phyloP scores from a whole-genome alignment of 1,284 basidiomycete genomes.

The Sanghuangporus weigelae region DNA sequence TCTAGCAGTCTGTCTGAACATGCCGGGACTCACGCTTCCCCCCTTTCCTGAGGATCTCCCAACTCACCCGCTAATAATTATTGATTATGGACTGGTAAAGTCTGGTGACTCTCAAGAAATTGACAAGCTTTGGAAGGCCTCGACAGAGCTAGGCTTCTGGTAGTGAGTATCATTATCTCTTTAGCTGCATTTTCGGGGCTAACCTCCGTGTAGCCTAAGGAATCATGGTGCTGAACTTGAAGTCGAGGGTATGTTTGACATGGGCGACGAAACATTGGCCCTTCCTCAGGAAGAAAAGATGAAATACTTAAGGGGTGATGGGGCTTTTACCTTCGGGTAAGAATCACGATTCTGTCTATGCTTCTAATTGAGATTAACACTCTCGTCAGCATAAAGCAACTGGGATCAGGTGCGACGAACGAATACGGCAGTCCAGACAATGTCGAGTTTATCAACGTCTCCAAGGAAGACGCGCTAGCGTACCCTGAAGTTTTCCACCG shows the following conservation, averaged over 20 bases:
- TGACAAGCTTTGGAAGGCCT: constrained; percentile 47
- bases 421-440: constrained; percentile 51
- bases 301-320: constrained; percentile 61
- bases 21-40: constrained; percentile 27
- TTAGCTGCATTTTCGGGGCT: background rate
- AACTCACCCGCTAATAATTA: constrained; percentile 43
- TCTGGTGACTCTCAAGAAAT: constrained; percentile 34
- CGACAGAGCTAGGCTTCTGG: constrained; percentile 49
- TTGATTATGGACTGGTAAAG: constrained; percentile 43
- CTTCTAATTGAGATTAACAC: background rate
- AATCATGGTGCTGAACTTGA: constrained; percentile 52
- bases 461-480: constrained; percentile 60
- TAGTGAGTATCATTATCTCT: constrained; percentile 35
- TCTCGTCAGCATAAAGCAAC: constrained; percentile 51
- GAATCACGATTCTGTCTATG: constrained; percentile 12
- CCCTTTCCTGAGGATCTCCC: constrained; percentile 45
- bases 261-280: constrained; percentile 52
- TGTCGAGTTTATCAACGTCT: constrained; percentile 61
- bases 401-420: constrained; percentile 60
- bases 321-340: constrained; percentile 56
- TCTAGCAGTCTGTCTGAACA: constrained; percentile 4
- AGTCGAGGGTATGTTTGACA: constrained; percentile 52
- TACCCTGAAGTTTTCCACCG: constrained; percentile 49
- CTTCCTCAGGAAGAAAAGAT: constrained; percentile 59
- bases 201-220: constrained; percentile 39